These are phyloP conservation scores for Chamaecrista fasciculata DNA, from an alignment of 306 rosid genomes.

Conservation along the genomic window DNA sequence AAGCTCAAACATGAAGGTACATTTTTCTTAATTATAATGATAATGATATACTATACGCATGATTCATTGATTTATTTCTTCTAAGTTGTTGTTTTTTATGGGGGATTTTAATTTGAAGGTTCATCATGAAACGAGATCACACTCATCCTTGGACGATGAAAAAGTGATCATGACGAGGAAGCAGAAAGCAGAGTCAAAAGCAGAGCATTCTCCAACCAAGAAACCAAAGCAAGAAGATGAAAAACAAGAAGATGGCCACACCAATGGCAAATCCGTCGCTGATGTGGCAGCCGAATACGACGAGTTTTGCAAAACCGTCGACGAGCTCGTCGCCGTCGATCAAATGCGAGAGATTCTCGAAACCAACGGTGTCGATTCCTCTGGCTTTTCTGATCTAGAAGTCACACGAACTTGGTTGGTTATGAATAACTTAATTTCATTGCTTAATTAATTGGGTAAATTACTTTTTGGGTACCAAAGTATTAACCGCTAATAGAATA, in stretches of 20 bases:
- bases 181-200: constrained; percentile 76
- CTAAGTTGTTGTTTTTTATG: no score
- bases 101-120: constrained; percentile 61
- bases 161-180: constrained; percentile 68
- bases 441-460: no score
- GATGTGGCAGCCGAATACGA: constrained; percentile 47
- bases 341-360: constrained; percentile 61
- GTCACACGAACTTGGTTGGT: constrained; percentile 55
- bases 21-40: no score
- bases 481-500: no score
- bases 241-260: constrained; percentile 33
- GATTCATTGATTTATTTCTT: no score
- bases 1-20: constrained; percentile 61
- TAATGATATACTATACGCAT: no score
- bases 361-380: constrained; percentile 57
- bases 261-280: constrained; percentile 40
- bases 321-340: constrained; percentile 52
- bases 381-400: constrained; percentile 51
- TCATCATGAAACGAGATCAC: constrained; percentile 72
- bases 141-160: constrained; percentile 73
- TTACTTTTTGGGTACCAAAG: no score
- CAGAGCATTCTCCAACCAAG: constrained; percentile 61
- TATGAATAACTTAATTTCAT: no score
- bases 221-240: constrained; percentile 55
- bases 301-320: constrained; percentile 48